These are phyloP conservation scores for Nakazawaea ernobii DNA, from an alignment of 805 yeast species.

Conservation along the genomic window DNA sequence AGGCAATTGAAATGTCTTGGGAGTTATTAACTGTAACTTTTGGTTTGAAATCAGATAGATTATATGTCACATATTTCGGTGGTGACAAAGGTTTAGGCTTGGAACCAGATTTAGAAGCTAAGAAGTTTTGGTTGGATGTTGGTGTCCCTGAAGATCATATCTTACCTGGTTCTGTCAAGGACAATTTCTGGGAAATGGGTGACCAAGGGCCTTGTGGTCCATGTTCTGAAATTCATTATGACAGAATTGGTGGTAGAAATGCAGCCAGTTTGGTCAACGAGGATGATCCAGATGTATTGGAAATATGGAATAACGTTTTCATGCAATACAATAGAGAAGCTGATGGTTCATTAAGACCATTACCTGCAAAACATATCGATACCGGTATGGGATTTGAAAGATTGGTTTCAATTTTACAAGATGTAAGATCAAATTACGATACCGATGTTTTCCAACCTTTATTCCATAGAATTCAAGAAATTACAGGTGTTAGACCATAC, in stretches of 20 bases:
- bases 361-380: slow-evolving; percentile 95
- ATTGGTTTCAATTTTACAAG: slow-evolving; percentile 88
- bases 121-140: slow-evolving; percentile 73
- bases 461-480: slow-evolving; percentile 80
- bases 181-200: slow-evolving; percentile 99
- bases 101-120: slow-evolving; percentile 92
- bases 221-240: slow-evolving; percentile 96
- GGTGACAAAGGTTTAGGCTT: slow-evolving; percentile 83
- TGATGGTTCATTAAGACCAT: slow-evolving; percentile 67
- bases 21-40: slow-evolving; percentile 82
- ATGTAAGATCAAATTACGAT: slow-evolving; percentile 89
- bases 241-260: slow-evolving; percentile 97
- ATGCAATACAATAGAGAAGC: slow-evolving; percentile 95
- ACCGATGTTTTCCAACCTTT: slow-evolving; percentile 94
- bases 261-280: slow-evolving; percentile 85
- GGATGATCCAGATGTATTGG: slow-evolving; percentile 98
- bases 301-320: slow-evolving; percentile 96
- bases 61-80: slow-evolving; percentile 94
- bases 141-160: slow-evolving; percentile 93
- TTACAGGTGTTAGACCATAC: slow-evolving; percentile 89
- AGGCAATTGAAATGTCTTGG: slow-evolving; percentile 88
- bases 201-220: slow-evolving; percentile 99
- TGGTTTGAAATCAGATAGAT: slow-evolving; percentile 69
- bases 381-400: slow-evolving; percentile 99
- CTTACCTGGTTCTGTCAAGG: slow-evolving; percentile 83